Conservation (phyloP, 1,284 basidiomycete species). For the Puccinia hordei region DNA sequence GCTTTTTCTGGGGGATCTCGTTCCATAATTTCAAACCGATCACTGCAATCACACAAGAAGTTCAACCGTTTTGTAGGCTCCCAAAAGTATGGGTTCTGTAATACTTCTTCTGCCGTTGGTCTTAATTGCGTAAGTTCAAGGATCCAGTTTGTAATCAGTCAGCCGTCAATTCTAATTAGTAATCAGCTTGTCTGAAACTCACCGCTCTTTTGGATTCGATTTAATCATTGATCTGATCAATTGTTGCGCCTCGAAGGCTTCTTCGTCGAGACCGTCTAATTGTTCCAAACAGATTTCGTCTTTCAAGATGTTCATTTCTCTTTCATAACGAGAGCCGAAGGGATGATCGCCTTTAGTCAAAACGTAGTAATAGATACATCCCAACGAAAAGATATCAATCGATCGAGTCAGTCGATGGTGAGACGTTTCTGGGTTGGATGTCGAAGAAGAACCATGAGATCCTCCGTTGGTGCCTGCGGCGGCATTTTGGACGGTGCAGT, state of each 20-base stretch:
- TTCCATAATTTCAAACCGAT: slow-evolving; percentile 97
- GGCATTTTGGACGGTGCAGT: slow-evolving; percentile 16
- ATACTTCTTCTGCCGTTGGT: slow-evolving; percentile 80
- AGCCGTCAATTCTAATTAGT: background rate
- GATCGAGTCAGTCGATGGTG: slow-evolving; percentile 76
- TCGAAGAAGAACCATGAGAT: slow-evolving; percentile 19
- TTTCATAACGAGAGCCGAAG: slow-evolving; percentile 83
- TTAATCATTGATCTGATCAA: slow-evolving; percentile 76
- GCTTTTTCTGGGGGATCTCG: slow-evolving; percentile 80
- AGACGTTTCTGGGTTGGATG: slow-evolving; percentile 10
- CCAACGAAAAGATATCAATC: slow-evolving; percentile 89
- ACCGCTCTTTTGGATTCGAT: slow-evolving; percentile 73
- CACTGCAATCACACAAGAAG: slow-evolving; percentile 95
- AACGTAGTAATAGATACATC: slow-evolving; percentile 89
- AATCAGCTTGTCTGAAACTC: slow-evolving; percentile 55
- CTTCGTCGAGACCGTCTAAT: slow-evolving; percentile 80
- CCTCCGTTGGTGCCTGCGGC: background rate
- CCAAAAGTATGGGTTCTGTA: slow-evolving; percentile 98
- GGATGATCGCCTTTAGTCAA: slow-evolving; percentile 85
- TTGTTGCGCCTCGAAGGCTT: slow-evolving; percentile 79
- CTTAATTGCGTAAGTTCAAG: slow-evolving; percentile 61
- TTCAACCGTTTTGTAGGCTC: slow-evolving; percentile 77
- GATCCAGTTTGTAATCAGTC: background rate
- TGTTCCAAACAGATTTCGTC: slow-evolving; percentile 70
- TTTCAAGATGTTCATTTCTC: slow-evolving; percentile 87